phyloP scores from a whole-genome alignment of 768 basidiomycete species.

The Cubamyces sp. region DNA sequence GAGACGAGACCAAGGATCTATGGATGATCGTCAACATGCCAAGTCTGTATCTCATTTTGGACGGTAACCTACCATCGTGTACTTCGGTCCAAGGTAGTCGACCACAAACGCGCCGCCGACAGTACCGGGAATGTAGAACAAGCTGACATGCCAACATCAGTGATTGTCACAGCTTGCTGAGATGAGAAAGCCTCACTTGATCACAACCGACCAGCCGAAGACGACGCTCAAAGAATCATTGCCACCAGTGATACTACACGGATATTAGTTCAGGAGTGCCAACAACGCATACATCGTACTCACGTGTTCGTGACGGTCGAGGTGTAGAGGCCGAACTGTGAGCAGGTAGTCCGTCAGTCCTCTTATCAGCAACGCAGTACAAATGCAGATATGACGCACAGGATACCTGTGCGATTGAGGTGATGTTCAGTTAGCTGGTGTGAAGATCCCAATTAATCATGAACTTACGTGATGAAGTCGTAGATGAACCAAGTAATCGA shows the following conservation, averaged over 20 bases:
- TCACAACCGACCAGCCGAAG: conserved; percentile 85
- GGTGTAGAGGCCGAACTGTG: conserved; percentile 79
- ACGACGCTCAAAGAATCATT: conserved; percentile 56
- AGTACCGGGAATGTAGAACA: conserved; percentile 75
- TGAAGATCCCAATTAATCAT: not conserved
- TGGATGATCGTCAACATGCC: not conserved
- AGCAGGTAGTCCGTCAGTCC: not conserved
- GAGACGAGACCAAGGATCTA: conserved; percentile 69
- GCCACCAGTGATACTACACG: conserved; percentile 59
- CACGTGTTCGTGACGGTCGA: conserved; percentile 74
- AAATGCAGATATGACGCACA: not conserved
- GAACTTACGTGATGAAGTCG: conserved; percentile 72
- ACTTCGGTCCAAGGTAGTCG: conserved; percentile 76
- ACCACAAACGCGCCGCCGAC: conserved; percentile 75
- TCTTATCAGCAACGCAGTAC: not conserved
- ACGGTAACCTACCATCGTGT: conserved; percentile 58
- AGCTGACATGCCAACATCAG: conserved; percentile 36
- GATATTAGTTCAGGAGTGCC: not conserved
- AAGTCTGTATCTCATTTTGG: not conserved
- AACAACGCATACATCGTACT: conserved; percentile 16
- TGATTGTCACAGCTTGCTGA: conserved; percentile 37
- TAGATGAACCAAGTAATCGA: conserved; percentile 85
- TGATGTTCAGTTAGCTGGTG: not conserved
- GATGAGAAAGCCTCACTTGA: conserved; percentile 57
- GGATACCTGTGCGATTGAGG: not conserved